Base-by-base conservation (phyloP, 148 eudicot species). In the Drosera capensis region DNA sequence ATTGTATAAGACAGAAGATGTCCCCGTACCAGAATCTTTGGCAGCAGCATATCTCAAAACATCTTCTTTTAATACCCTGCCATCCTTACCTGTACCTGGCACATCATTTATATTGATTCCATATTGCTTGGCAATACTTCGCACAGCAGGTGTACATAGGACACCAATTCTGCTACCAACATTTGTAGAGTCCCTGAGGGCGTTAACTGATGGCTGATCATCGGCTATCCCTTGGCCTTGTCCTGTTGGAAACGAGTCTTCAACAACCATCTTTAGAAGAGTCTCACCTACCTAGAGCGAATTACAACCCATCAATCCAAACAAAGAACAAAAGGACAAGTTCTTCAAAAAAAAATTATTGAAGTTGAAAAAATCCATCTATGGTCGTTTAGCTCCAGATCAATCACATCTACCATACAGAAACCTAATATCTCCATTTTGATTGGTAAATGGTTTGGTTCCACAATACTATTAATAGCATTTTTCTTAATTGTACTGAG, bases 221-320 rank as follows among this genome's bases (percentile, higher is more conserved):
- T 49, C 55, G 59, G 63, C 57, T 29, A 44, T 25, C 43, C 55
- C 46, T 55, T 59, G 71, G 39, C 46, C 58, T 63, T 43, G 20
- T 23, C 51, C 59, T 19, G 50, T 45, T 24, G 72, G 58, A 53
- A 60, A 25, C 8, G 47, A 45, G 22, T 71, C 95, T 24, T 72
- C 75, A 40, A 70, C 69, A 61, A 48, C 61, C 62, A 92, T 59
- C 60, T 49, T 71, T 59, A 92, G 64, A 25, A 92, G 88, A 45
- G 99, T 85, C 72, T 92, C 95, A 60, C 95, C 99, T 58, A 92
- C 99, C 99, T 92, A 66, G 57, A 18, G 15, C 38, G 23, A 51
- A 41, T 14, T 26, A 17, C 41, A 43, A 25, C 25, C 15, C n/a
- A 30, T 42, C 8, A 19, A 1, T 8, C 1, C 19, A 3, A 46